Conservation (phyloP, 2,329 filamentous ascomycete species). For the Pestalotiopsis sp. region DNA sequence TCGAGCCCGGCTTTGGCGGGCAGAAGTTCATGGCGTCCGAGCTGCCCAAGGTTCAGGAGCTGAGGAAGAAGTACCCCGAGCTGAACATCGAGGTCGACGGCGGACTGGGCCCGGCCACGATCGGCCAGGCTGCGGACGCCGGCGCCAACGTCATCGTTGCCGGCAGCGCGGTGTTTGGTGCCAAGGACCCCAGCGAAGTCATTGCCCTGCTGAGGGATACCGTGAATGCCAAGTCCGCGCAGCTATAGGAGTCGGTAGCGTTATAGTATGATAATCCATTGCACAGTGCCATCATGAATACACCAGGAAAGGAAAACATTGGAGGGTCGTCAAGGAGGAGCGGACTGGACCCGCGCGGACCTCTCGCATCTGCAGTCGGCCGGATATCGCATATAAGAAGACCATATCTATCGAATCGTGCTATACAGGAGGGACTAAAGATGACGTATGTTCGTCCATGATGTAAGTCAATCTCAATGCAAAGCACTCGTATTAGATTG, state of each 20-base stretch:
- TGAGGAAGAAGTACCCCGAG: constrained; percentile 83
- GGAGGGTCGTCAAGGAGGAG: neutral
- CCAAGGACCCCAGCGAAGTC: constrained; percentile 83
- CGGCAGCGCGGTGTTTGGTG: constrained; percentile 93
- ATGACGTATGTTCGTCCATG: neutral
- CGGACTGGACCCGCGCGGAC: neutral
- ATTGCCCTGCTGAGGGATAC: constrained; percentile 80
- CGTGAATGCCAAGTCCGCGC: constrained; percentile 64
- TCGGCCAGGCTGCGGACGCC: constrained; percentile 91
- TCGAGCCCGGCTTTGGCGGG: constrained; percentile 94
- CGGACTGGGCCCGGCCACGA: constrained; percentile 83
- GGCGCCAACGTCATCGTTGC: constrained; percentile 98
- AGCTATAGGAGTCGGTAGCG: constrained; percentile 31
- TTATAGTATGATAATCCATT: neutral
- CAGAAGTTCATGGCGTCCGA: constrained; percentile 98
- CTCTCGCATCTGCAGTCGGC: neutral
- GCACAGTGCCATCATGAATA: neutral
- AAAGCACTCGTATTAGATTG: neutral
- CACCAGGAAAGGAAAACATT: neutral
- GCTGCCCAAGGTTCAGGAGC: constrained; percentile 86
- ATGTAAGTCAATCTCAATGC: neutral
- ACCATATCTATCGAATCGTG: neutral
- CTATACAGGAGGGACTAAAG: neutral
- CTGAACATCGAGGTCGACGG: constrained; percentile 98
- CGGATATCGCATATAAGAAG: neutral